Conservation (phyloP, 225 moss, liverwort and hornwort genomes). For the Takakia lepidozioides region DNA sequence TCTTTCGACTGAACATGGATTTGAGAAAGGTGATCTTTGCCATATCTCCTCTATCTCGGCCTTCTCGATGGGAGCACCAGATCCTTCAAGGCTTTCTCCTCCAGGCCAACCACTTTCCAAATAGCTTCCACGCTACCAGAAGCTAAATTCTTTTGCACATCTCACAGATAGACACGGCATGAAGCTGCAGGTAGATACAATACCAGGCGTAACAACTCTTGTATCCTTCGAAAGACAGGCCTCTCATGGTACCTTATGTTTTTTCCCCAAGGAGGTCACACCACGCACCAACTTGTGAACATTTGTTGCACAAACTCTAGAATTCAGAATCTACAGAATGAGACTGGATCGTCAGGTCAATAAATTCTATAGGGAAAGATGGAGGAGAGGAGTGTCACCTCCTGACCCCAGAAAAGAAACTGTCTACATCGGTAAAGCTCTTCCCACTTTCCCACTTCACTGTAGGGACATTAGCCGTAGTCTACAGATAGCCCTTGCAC, state of each 20-base stretch:
- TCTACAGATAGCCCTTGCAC: constrained; percentile 95
- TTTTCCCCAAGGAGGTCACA: no score
- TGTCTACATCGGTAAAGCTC: constrained; percentile 86
- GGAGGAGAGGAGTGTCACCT: constrained; percentile 36
- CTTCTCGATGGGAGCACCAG: constrained; percentile 14
- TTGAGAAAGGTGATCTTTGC: constrained; percentile 64
- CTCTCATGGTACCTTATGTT: no score
- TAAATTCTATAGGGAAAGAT: no score
- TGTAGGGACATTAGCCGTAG: constrained; percentile 81
- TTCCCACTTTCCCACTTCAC: constrained; percentile 17
- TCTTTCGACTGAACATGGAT: constrained; percentile 69
- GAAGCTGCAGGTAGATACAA: neutral
- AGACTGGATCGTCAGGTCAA: no score
- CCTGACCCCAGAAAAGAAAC: constrained; percentile 50
- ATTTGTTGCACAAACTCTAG: no score
- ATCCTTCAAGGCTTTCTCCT: constrained; percentile 15
- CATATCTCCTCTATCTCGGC: constrained; percentile 33
- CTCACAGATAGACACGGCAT: constrained; percentile 4
- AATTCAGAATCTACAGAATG: no score
- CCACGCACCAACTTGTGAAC: no score
- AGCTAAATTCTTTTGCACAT: constrained; percentile 9
- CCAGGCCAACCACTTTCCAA: constrained; percentile 14
- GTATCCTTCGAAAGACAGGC: no score
- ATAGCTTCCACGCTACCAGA: constrained; percentile 12
- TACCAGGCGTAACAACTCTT: no score